Percentiles rank a stretch among this genome's conserved stretches.
Conservation (phyloP, 208 protist genomes). For the Endotrypanum monterogeii region DNA sequence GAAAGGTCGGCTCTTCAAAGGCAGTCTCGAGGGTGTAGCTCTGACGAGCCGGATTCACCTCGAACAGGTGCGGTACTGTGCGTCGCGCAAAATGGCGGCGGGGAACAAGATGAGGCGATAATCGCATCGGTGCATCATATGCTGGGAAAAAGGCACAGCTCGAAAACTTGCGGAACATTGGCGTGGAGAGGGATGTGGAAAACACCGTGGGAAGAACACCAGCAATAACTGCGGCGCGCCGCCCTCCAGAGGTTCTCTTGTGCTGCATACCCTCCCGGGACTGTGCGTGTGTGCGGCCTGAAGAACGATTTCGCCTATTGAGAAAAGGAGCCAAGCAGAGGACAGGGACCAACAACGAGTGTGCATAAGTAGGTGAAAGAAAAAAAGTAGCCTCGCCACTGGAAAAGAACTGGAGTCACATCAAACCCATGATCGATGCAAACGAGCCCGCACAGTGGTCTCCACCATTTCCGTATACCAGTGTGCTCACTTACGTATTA, state of each 20-base stretch:
- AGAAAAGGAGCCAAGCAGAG: not conserved
- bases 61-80: constrained; percentile 28
- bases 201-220: not conserved
- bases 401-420: not conserved
- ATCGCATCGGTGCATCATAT: not conserved
- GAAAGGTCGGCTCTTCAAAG: constrained; percentile 87
- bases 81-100: constrained; percentile 26
- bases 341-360: not conserved
- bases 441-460: not conserved
- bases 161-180: not conserved
- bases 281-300: not conserved
- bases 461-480: not conserved
- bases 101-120: constrained; percentile 1
- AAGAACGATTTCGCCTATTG: not conserved
- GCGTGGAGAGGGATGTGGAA: not conserved
- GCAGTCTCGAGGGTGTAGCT: constrained; percentile 79
- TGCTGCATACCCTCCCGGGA: not conserved
- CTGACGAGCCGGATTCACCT: constrained; percentile 49
- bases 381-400: not conserved
- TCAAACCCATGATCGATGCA: not conserved
- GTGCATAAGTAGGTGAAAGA: not conserved
- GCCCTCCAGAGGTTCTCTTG: not conserved
- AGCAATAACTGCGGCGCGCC: not conserved
- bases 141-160: not conserved
- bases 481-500: not conserved